phyloP scores from a whole-genome alignment of 768 basidiomycete species.

The Suillus americanus region DNA sequence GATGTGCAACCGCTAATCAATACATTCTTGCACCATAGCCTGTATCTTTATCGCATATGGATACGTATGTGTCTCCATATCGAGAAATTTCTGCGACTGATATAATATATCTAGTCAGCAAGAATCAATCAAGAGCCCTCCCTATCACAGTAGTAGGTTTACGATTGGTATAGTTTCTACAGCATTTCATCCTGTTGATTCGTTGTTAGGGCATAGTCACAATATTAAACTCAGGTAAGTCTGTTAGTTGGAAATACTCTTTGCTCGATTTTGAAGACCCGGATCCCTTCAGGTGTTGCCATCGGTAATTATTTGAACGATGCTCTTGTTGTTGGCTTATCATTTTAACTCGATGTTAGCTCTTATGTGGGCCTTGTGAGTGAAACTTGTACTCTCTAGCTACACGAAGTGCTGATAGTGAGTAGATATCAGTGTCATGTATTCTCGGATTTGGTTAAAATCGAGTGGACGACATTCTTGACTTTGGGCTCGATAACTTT shows the following conservation, averaged over 20 bases:
- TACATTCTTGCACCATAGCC: not conserved
- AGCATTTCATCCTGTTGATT: not conserved
- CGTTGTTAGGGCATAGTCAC: not conserved
- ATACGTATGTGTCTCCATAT: not conserved
- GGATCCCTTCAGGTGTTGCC: not conserved
- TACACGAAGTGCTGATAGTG: not conserved
- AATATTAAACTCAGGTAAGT: not conserved
- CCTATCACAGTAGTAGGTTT: conserved; percentile 1
- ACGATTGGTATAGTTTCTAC: not conserved
- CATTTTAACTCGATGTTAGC: not conserved
- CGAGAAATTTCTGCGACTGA: not conserved
- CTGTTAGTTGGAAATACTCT: not conserved
- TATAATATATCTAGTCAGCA: not conserved
- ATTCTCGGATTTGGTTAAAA: not conserved
- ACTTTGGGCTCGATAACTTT: not conserved
- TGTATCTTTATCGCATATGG: conserved; percentile 8
- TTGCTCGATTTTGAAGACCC: not conserved
- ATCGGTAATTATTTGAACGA: not conserved
- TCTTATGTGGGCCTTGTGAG: conserved; percentile 1
- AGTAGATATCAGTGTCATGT: conserved; percentile 1
- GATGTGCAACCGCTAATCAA: not conserved
- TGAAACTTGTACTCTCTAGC: not conserved
- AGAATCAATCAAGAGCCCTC: not conserved
- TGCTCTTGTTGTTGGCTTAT: not conserved
- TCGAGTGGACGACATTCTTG: conserved; percentile 2